These are phyloP conservation scores for Abortiporus biennis DNA, from an alignment of 1,284 basidiomycete genomes.

Conservation along the genomic window DNA sequence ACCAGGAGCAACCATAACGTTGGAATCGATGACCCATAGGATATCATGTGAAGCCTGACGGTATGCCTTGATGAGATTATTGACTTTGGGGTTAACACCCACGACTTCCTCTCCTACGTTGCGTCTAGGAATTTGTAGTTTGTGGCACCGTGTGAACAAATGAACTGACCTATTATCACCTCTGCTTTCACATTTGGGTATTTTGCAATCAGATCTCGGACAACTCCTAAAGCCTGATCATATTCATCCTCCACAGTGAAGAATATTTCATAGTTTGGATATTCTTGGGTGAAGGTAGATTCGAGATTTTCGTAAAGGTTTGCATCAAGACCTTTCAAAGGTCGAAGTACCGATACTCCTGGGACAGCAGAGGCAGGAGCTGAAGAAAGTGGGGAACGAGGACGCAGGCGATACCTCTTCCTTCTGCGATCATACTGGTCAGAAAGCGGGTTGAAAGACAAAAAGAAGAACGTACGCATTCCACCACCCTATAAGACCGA, in stretches of 20 bases:
- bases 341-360: conserved; percentile 88
- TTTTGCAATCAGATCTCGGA: conserved; percentile 67
- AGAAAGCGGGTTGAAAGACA: conserved; percentile 1
- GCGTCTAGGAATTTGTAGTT: not conserved
- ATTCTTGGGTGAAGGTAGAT: conserved; percentile 85
- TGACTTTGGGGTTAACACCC: conserved; percentile 97
- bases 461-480: conserved; percentile 61
- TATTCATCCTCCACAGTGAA: conserved; percentile 78
- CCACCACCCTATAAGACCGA: conserved; percentile 73
- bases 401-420: conserved; percentile 61
- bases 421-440: conserved; percentile 40
- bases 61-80: conserved; percentile 90
- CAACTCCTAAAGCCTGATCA: conserved; percentile 80
- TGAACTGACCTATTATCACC: conserved; percentile 68
- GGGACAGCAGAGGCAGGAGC: conserved; percentile 51
- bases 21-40: conserved; percentile 96
- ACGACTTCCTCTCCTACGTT: conserved; percentile 57
- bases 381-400: conserved; percentile 58
- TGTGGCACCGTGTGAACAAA: conserved; percentile 10
- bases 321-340: conserved; percentile 87
- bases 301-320: conserved; percentile 93
- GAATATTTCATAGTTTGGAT: conserved; percentile 84
- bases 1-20: conserved; percentile 76
- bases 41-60: conserved; percentile 80
- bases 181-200: conserved; percentile 70